Evolutionary conservation across 73 alveolate genomes (phyloP).

Genomic region (Symbiodinium natans): DNA sequence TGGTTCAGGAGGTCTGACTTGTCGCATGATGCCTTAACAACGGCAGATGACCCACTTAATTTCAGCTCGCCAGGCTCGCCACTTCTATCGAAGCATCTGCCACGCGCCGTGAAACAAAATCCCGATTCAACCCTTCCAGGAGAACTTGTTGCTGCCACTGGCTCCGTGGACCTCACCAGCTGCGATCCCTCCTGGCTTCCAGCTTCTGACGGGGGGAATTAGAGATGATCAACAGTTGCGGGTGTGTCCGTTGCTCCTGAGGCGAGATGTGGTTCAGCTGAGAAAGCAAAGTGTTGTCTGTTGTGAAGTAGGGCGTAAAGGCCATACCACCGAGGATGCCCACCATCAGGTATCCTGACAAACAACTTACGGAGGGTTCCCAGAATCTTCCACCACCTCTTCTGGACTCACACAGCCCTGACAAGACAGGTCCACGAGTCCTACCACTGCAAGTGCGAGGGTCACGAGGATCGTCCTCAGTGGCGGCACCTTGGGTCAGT

Average conservation of each 20-base stretch:
- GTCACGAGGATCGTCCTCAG: conserved; percentile 14
- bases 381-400: neutral
- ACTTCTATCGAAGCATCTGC: too few species aligned
- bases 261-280: conserved; percentile 73
- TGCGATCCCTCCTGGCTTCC: neutral
- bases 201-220: neutral
- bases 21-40: neutral
- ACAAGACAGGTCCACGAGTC: neutral
- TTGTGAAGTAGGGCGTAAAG: conserved; percentile 44
- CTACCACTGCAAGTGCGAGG: conserved; percentile 35
- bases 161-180: neutral
- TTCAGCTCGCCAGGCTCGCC: too few species aligned
- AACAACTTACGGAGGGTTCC: neutral
- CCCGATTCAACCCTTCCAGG: neutral
- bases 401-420: neutral
- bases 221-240: too few species aligned
- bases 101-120: too few species aligned
- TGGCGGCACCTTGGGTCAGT: conserved; percentile 37
- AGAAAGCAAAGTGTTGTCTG: conserved; percentile 69
- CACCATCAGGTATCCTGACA: conserved; percentile 33
- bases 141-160: neutral
- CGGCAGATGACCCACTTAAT: too few species aligned
- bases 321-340: conserved; percentile 91
- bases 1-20: neutral
- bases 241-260: too few species aligned